These are phyloP conservation scores for Stellera chamaejasme DNA, from an alignment of 345 rosid genomes.

Conservation along the genomic window DNA sequence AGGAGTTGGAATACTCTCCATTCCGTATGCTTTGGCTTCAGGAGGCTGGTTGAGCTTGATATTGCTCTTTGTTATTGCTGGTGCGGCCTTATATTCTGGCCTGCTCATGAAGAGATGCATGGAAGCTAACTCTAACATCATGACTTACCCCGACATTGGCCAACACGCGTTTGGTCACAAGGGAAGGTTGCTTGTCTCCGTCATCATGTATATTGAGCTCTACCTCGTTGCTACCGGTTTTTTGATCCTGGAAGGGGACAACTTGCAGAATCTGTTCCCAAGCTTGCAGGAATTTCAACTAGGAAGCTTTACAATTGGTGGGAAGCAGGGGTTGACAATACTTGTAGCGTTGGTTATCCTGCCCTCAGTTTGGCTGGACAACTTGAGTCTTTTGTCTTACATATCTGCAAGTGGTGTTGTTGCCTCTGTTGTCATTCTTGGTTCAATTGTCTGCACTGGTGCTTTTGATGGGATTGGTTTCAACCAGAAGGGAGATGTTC, in stretches of 20 bases:
- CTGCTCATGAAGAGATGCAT: constrained; percentile 71
- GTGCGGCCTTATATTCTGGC: constrained; percentile 57
- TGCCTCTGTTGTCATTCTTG: constrained; percentile 65
- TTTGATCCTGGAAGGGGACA: constrained; percentile 87
- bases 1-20: constrained; percentile 89
- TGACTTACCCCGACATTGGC: constrained; percentile 80
- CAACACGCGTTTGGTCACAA: constrained; percentile 63
- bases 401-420: constrained; percentile 88
- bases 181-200: constrained; percentile 47
- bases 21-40: constrained; percentile 74
- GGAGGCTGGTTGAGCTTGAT: constrained; percentile 91
- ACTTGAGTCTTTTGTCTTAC: constrained; percentile 68
- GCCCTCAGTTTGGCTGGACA: constrained; percentile 81
- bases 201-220: constrained; percentile 73
- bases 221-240: constrained; percentile 77
- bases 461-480: constrained; percentile 74
- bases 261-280: constrained; percentile 56
- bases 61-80: constrained; percentile 47
- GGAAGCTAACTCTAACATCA: constrained; percentile 57
- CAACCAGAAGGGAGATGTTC: constrained; percentile 28
- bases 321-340: constrained; percentile 50
- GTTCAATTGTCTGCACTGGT: constrained; percentile 62
- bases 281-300: constrained; percentile 28
- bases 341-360: constrained; percentile 57
- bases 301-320: constrained; percentile 35